Percentiles rank a stretch among this genome's conserved stretches.
phyloP scores from a whole-genome alignment of 1,284 basidiomycete genomes.

The Ustilago lituana region DNA sequence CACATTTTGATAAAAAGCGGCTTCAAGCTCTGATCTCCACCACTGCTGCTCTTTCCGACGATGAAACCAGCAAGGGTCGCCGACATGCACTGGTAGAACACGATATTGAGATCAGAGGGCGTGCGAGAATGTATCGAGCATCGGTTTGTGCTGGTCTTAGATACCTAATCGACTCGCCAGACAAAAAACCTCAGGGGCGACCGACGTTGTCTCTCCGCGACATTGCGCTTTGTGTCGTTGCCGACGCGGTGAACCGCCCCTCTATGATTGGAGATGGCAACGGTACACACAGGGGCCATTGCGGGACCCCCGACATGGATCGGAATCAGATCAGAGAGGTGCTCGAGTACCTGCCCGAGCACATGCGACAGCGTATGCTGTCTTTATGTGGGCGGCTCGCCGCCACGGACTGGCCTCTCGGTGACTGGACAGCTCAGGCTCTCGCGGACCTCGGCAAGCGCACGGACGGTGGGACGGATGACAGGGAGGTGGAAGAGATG shows the following conservation, averaged over 20 bases:
- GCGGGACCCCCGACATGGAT: slow-evolving; percentile 1
- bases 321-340: slow-evolving; percentile 5
- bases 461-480: too few species aligned
- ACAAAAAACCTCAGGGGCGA: not conserved
- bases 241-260: slow-evolving; percentile 25
- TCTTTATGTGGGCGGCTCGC: slow-evolving; percentile 27
- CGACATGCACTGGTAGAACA: not conserved
- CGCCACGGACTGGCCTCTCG: slow-evolving; percentile 20
- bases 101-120: not conserved
- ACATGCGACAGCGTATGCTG: slow-evolving; percentile 29
- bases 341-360: slow-evolving; percentile 28
- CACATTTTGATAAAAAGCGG: not conserved
- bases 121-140: not conserved
- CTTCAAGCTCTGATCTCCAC: slow-evolving; percentile 1
- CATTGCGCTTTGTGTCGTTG: slow-evolving; percentile 36
- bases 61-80: not conserved
- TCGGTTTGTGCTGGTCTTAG: slow-evolving; percentile 20
- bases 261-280: not conserved
- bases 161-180: not conserved
- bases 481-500: not conserved
- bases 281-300: not conserved
- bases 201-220: slow-evolving; percentile 11
- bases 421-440: slow-evolving; percentile 24
- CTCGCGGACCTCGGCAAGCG: slow-evolving; percentile 1
- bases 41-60: not conserved